These are phyloP conservation scores for Edaphochlamys debaryana DNA, from an alignment of 139 green algal species.

Conservation along the genomic window DNA sequence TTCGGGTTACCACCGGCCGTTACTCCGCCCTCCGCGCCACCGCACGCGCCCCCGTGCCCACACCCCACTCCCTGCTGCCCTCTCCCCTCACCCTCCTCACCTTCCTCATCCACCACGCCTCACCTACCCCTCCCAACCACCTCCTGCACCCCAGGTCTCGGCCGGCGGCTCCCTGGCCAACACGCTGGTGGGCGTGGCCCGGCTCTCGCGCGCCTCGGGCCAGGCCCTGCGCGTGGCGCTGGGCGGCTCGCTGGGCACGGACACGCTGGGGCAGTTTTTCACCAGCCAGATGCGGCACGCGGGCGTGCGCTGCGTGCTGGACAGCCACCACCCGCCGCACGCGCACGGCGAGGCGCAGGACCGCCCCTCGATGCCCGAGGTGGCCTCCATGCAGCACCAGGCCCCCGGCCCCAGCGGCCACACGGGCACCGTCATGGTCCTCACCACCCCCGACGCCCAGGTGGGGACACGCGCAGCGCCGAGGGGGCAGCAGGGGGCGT, in stretches of 20 bases:
- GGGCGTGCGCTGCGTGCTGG: conserved; percentile 73
- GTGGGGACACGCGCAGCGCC: too few species aligned
- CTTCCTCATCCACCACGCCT: too few species aligned
- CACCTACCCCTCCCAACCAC: too few species aligned
- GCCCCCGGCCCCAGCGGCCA: conserved; percentile 34
- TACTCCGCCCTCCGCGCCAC: too few species aligned
- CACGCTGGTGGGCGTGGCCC: conserved; percentile 85
- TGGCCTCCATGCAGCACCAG: neutral
- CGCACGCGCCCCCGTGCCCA: too few species aligned
- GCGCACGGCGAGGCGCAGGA: neutral
- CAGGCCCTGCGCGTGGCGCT: conserved; percentile 75
- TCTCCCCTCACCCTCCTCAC: too few species aligned
- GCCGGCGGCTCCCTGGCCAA: conserved; percentile 91
- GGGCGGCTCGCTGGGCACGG: conserved; percentile 66
- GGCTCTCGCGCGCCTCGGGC: conserved; percentile 65
- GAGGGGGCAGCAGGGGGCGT: too few species aligned
- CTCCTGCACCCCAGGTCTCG: conserved; percentile 61
- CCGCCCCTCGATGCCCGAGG: neutral
- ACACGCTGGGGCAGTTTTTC: conserved; percentile 85
- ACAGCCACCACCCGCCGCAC: conserved; percentile 19
- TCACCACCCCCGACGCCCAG: conserved; percentile 92
- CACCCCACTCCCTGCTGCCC: too few species aligned
- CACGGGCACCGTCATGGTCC: conserved; percentile 89
- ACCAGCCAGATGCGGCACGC: conserved; percentile 70
- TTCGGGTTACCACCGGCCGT: too few species aligned